Evolutionary conservation across 1,139 yeast genomes (phyloP), one percentile per base, ranked within the genome.

Genomic region (Protomyces inundatus): DNA sequence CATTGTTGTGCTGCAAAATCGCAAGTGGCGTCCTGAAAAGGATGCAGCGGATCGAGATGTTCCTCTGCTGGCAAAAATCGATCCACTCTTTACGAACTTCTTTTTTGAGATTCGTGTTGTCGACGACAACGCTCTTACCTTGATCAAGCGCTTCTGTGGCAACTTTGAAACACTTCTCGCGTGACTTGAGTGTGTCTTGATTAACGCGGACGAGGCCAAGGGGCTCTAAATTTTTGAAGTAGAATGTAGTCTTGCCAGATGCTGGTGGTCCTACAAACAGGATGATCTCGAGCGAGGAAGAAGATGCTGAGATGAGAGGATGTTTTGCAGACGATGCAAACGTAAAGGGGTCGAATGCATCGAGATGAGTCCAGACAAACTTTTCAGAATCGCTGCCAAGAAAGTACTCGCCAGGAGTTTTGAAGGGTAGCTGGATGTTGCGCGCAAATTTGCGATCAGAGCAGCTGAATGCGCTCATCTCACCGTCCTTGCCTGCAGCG

Each of bases 361-460:
- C 55, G 12, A 54, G n/a, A 9, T 54, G n/a, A 10, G 48, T 14
- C 48, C 48, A 42, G 32, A 9, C 53, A 14, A 53, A 61, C 6
- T 37, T 32, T 14, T 23, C 45, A 12, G 35, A 12, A 3, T 52
- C 6, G 7, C 30, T 23, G 3, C 34, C 42, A 6, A 54, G 46
- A 34, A 76, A 77, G 63, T 77, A 79, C 65, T 85, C 84, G 71
- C 91, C 97, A 0, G 98, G 97, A 0, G 84, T 77, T 64, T 76
- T 76, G 72, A 89, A 90, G 46, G 71, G 69, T 1, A 90, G 57
- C 0, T 82, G 82, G 0, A 81, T 71, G 33, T 77, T 80, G 56
- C 77, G 70, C 0, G 98, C 97, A 78, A 91, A 90, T 66, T 67
- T 71, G 68, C 74, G 74, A 73, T 91, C 98, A 63, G 88, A 81